These are phyloP conservation scores for Verbascum thapsus DNA, from an alignment of 257 asterid genomes.

Conservation along the genomic window DNA sequence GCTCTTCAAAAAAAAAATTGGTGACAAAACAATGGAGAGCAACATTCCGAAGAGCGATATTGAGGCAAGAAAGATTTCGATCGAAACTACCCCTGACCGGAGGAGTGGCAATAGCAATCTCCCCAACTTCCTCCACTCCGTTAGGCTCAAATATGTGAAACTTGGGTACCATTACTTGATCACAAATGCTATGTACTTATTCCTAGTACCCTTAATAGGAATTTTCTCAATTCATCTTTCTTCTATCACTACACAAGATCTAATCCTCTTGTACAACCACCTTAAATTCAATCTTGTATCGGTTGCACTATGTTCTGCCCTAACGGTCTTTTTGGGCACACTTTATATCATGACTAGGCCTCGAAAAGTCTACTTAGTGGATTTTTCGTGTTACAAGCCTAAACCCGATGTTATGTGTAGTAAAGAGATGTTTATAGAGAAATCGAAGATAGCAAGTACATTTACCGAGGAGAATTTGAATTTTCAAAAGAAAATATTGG, in stretches of 20 bases:
- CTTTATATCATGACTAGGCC: slow-evolving; percentile 71
- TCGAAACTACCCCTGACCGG: slow-evolving; percentile 29
- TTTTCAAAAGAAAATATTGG: slow-evolving; percentile 61
- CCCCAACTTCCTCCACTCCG: slow-evolving; percentile 60
- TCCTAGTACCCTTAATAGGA: slow-evolving; percentile 46
- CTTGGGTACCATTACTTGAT: slow-evolving; percentile 69
- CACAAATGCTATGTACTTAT: slow-evolving; percentile 50
- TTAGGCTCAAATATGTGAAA: slow-evolving; percentile 61
- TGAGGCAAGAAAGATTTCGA: slow-evolving; percentile 36
- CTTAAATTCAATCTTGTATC: slow-evolving; percentile 54
- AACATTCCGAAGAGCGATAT: neutral
- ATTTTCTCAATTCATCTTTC: slow-evolving; percentile 43
- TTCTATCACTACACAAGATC: slow-evolving; percentile 37
- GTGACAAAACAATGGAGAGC: slow-evolving; percentile 44
- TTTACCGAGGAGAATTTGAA: slow-evolving; percentile 55
- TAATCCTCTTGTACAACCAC: slow-evolving; percentile 43
- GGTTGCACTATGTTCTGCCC: slow-evolving; percentile 44
- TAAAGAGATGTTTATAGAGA: slow-evolving; percentile 54
- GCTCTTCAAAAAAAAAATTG: no score
- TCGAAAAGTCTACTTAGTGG: slow-evolving; percentile 54
- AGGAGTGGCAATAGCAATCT: slow-evolving; percentile 27
- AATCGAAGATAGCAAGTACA: slow-evolving; percentile 37
- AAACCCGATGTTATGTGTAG: slow-evolving; percentile 43
- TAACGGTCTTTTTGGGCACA: slow-evolving; percentile 49
- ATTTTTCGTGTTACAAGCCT: slow-evolving; percentile 77